Evolutionary conservation across 2,329 filamentous ascomycete species (phyloP).

Genomic region (Talaromyces islandicus): DNA sequence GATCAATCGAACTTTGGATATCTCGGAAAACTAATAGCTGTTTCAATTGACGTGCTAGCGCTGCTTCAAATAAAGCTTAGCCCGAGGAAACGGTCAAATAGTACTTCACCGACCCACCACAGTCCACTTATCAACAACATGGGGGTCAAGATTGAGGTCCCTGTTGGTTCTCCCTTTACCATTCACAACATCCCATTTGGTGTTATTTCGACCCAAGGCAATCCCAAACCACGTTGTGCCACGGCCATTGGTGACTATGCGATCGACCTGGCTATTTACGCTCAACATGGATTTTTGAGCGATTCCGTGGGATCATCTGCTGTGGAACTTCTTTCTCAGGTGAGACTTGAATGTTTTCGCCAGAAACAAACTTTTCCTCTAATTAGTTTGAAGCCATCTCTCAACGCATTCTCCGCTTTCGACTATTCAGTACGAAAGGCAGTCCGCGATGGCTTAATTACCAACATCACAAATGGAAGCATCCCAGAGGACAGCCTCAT

Average conservation of each 20-base stretch:
- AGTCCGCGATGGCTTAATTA: slow-evolving; percentile 37
- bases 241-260: slow-evolving; percentile 49
- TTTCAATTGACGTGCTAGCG: neutral
- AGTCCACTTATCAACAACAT: neutral
- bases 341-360: neutral
- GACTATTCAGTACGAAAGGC: slow-evolving; percentile 30
- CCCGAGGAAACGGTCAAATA: neutral
- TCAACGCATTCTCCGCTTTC: slow-evolving; percentile 49
- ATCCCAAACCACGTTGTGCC: slow-evolving; percentile 38
- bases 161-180: slow-evolving; percentile 34
- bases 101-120: neutral
- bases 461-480: slow-evolving; percentile 8
- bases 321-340: neutral
- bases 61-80: neutral
- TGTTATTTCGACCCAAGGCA: slow-evolving; percentile 39
- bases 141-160: slow-evolving; percentile 3
- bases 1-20: neutral
- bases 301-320: neutral
- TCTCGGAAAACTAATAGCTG: neutral
- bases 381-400: slow-evolving; percentile 24
- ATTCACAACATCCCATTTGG: slow-evolving; percentile 51
- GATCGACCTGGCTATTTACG: slow-evolving; percentile 46
- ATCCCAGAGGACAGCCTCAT: slow-evolving; percentile 16
- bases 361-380: neutral
- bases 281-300: neutral